phyloP scores from a whole-genome alignment of 306 rosid species.

The Quercus mongolica region DNA sequence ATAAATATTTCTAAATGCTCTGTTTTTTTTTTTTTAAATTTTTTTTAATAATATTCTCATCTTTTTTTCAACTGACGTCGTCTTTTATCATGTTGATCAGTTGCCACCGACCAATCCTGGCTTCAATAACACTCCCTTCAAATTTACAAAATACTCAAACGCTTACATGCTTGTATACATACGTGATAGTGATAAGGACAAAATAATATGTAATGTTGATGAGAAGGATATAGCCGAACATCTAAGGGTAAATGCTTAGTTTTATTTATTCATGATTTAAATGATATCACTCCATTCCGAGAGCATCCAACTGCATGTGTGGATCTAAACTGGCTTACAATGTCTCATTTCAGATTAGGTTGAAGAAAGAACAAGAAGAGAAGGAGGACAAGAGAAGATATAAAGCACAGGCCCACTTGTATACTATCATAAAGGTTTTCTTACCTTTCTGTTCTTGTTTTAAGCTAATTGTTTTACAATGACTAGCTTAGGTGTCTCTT shows the following conservation, averaged over 20 bases:
- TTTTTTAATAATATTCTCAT: neutral
- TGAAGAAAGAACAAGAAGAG: slow-evolving; percentile 87
- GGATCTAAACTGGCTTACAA: slow-evolving; percentile 10
- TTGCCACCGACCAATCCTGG: slow-evolving; percentile 86
- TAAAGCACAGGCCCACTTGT: slow-evolving; percentile 89
- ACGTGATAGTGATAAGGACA: slow-evolving; percentile 87
- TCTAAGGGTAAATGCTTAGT: slow-evolving; percentile 54
- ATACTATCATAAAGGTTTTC: slow-evolving; percentile 73
- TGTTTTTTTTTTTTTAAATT: neutral
- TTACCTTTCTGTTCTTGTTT: neutral
- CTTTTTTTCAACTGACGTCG: slow-evolving; percentile 14
- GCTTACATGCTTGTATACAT: slow-evolving; percentile 97
- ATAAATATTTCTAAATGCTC: neutral
- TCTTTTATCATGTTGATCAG: slow-evolving; percentile 39
- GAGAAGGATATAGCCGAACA: slow-evolving; percentile 90
- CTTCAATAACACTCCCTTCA: slow-evolving; percentile 78
- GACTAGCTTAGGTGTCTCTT: neutral
- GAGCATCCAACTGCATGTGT: slow-evolving; percentile 1
- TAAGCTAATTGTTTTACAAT: slow-evolving; percentile 1
- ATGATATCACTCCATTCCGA: neutral
- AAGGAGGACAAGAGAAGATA: slow-evolving; percentile 81
- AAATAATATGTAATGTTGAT: slow-evolving; percentile 80
- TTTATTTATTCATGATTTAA: neutral
- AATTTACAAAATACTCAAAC: slow-evolving; percentile 86
- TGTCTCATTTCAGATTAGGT: slow-evolving; percentile 54